Conservation (phyloP, 192 early-diverging fungal species). For the Gryganskiella cystojenkinii region DNA sequence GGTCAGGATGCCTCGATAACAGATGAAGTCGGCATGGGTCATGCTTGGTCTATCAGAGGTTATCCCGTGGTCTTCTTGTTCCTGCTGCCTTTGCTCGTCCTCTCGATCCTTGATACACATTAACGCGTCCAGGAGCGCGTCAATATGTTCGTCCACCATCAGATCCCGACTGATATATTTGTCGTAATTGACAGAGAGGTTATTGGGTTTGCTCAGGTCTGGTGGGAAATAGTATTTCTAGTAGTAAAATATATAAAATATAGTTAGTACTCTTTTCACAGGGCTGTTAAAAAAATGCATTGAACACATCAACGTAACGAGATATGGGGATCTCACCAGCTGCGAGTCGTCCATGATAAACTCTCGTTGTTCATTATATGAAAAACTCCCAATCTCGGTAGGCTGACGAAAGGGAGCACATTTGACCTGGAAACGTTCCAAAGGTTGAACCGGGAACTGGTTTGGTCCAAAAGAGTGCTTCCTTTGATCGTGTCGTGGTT, state of each 20-base stretch:
- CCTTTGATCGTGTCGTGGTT: too few relatives aligned
- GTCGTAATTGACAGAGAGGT: conserved; percentile 76
- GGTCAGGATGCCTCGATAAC: conserved; percentile 93
- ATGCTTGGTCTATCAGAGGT: conserved; percentile 1
- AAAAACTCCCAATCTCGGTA: conserved; percentile 71
- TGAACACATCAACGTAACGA: too few relatives aligned
- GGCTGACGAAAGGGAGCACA: conserved; percentile 69
- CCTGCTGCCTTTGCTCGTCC: conserved; percentile 1
- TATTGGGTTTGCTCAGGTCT: conserved; percentile 51
- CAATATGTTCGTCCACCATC: conserved; percentile 77
- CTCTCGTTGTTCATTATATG: conserved; percentile 66
- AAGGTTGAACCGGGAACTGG: conserved; percentile 51
- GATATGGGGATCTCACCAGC: conserved; percentile 60
- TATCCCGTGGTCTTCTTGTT: conserved; percentile 9
- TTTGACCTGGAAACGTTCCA: conserved; percentile 48
- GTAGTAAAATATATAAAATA: not conserved
- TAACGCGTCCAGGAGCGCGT: conserved; percentile 79
- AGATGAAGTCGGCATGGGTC: conserved; percentile 52
- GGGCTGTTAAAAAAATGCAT: too few relatives aligned
- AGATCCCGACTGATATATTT: conserved; percentile 72
- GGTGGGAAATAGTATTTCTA: conserved; percentile 70
- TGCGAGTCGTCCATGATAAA: conserved; percentile 72
- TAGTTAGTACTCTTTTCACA: too few relatives aligned
- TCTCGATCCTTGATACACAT: conserved; percentile 48
- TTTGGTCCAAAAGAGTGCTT: not conserved